phyloP scores from a whole-genome alignment of 2,329 filamentous ascomycete genomes.

The Talaromyces sp. region DNA sequence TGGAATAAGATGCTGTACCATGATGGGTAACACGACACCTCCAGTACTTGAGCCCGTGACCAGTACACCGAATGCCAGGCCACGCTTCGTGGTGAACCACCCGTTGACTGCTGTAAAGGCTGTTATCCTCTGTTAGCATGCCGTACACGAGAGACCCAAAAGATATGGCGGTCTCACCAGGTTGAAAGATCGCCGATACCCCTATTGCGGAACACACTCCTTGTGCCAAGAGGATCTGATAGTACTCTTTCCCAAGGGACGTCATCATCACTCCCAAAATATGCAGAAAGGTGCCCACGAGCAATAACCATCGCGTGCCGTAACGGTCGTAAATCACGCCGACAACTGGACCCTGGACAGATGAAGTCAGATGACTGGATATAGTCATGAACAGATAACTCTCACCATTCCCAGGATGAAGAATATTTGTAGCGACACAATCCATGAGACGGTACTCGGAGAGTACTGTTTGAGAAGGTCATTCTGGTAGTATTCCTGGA shows the following conservation, averaged over 20 bases:
- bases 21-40: constrained; percentile 50
- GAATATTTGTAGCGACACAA: constrained; percentile 51
- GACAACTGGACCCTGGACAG: constrained; percentile 42
- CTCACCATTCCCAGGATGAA: constrained; percentile 49
- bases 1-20: constrained; percentile 44
- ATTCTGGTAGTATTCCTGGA: constrained; percentile 52
- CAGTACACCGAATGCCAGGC: constrained; percentile 44
- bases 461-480: constrained; percentile 37
- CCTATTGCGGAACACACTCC: constrained; percentile 36
- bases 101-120: constrained; percentile 45
- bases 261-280: constrained; percentile 54
- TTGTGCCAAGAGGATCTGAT: constrained; percentile 53
- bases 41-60: constrained; percentile 49
- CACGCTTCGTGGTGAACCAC: constrained; percentile 48
- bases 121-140: constrained; percentile 39
- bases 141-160: constrained; percentile 37
- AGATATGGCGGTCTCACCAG: constrained; percentile 8
- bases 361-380: constrained; percentile 25
- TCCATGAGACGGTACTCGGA: constrained; percentile 52
- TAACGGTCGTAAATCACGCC: constrained; percentile 54
- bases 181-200: constrained; percentile 9
- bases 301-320: constrained; percentile 44
- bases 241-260: constrained; percentile 49
- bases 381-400: neutral
- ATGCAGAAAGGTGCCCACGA: constrained; percentile 44